Evolutionary conservation across 108 stramenopile genomes (phyloP).

Genomic region (Cyclotella cryptica): DNA sequence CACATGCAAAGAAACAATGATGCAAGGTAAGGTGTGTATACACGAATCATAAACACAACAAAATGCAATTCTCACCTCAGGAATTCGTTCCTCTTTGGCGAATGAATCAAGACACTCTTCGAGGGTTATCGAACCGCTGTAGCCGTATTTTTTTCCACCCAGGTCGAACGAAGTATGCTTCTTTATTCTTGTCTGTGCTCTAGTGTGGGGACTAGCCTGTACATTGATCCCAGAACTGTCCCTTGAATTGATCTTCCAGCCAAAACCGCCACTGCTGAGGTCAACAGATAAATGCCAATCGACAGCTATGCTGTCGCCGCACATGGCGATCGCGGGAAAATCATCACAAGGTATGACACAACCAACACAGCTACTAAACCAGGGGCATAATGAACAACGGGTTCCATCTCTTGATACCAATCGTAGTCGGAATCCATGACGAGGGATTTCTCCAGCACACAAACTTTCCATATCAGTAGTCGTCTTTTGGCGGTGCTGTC

Average conservation of each 20-base stretch:
- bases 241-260: constrained; percentile 53
- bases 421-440: constrained; percentile 86
- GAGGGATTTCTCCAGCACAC: constrained; percentile 76
- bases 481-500: constrained; percentile 62
- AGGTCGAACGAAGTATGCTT: constrained; percentile 71
- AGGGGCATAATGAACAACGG: constrained; percentile 80
- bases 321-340: constrained; percentile 71
- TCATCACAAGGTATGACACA: constrained; percentile 88
- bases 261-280: constrained; percentile 79
- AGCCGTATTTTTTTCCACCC: constrained; percentile 59
- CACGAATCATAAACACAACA: neutral
- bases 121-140: constrained; percentile 74
- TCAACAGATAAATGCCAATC: constrained; percentile 93
- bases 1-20: neutral
- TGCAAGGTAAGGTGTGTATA: neutral
- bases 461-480: constrained; percentile 77
- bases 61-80: constrained; percentile 60
- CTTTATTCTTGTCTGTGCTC: constrained; percentile 58
- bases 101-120: constrained; percentile 89
- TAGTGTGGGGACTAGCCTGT: constrained; percentile 34
- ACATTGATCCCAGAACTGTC: constrained; percentile 34
- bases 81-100: constrained; percentile 88
- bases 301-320: constrained; percentile 85
- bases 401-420: constrained; percentile 80
- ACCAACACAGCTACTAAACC: constrained; percentile 90